Evolutionary conservation across 78 protist genomes (phyloP), one percentile per base, ranked within the genome.

Genomic region (Mantamonas sphyraenae): DNA sequence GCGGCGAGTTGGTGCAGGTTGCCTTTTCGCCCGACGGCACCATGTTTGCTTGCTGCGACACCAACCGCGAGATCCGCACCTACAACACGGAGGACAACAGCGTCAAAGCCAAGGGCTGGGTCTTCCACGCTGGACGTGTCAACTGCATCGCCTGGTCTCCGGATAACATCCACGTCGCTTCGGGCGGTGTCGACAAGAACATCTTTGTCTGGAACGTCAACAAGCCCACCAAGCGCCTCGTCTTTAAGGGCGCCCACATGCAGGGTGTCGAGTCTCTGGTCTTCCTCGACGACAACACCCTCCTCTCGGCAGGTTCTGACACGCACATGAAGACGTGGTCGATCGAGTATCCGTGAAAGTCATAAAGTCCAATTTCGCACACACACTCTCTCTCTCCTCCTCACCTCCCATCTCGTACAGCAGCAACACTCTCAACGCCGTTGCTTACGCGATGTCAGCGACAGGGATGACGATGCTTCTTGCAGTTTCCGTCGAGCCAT

Each of bases 21-120:
- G 64, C 81, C 40, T 88, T 64, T 76, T 83, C 92, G 3, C 91
- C 91, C 51, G 65, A 79, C 47, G 96, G 93, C 30, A 12, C 4
- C 35, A 47, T 35, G 24, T 72, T 93, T 42, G 94, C 93, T 1
- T 26, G 92, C 3, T 89, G 89, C 24, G 79, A 79, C 51, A 2
- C 79, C 3, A 76, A 63, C 43, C 80, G 89, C 64, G 61, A 75
- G 67, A 55, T 89, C 55, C 35, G 73, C 59, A 66, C 89, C 68
- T 81, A 74, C 80, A 74, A 82, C 34, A 72, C 71, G 26, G 39
- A 70, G 60, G 56, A 35, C 33, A 20, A 10, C 1, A 64, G 59
- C n/a, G 24, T 30, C 79, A 71, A 45, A 40, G 7, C 24, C 14
- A 70, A 53, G 43, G 78, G 86, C 35, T 86, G 91, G 91, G 79